phyloP scores from a whole-genome alignment of 176 grass and related monocot genomes.

The Pharus latifolius region DNA sequence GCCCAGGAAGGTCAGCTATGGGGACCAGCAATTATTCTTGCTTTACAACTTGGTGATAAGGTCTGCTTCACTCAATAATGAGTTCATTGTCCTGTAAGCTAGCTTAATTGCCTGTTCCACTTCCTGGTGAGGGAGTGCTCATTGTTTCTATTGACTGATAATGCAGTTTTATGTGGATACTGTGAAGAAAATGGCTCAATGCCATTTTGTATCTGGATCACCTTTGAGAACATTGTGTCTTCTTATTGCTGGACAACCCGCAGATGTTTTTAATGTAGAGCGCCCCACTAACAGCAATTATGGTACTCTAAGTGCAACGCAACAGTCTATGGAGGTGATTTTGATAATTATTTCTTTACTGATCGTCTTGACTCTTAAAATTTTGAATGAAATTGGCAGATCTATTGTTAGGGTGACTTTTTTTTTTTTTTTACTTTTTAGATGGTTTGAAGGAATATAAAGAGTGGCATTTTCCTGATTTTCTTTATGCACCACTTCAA shows the following conservation, averaged over 20 bases:
- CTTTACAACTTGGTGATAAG: conserved; percentile 85
- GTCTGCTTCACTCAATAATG: conserved; percentile 28
- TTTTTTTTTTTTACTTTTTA: not conserved
- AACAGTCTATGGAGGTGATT: conserved; percentile 71
- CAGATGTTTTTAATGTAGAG: conserved; percentile 78
- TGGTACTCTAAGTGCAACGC: conserved; percentile 26
- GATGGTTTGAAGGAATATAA: conserved; percentile 11
- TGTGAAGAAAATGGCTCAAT: conserved; percentile 95
- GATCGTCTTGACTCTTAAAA: too few species aligned
- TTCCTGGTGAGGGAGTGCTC: conserved; percentile 10
- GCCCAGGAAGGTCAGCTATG: conserved; percentile 94
- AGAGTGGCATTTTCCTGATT: not conserved
- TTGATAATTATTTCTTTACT: not conserved
- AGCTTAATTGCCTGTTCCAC: not conserved
- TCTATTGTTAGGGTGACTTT: not conserved
- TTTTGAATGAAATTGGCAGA: not conserved
- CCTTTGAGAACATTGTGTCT: conserved; percentile 91
- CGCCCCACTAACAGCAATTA: conserved; percentile 26
- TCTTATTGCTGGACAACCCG: conserved; percentile 92
- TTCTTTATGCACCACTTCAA: not conserved
- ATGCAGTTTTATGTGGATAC: conserved; percentile 90
- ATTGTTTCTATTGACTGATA: conserved; percentile 4
- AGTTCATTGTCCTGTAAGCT: not conserved
- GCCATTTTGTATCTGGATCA: conserved; percentile 73
- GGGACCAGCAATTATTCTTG: conserved; percentile 92